These are phyloP conservation scores for Trichophyton mentagrophytes DNA, from an alignment of 2,329 filamentous ascomycete genomes.

Conservation along the genomic window DNA sequence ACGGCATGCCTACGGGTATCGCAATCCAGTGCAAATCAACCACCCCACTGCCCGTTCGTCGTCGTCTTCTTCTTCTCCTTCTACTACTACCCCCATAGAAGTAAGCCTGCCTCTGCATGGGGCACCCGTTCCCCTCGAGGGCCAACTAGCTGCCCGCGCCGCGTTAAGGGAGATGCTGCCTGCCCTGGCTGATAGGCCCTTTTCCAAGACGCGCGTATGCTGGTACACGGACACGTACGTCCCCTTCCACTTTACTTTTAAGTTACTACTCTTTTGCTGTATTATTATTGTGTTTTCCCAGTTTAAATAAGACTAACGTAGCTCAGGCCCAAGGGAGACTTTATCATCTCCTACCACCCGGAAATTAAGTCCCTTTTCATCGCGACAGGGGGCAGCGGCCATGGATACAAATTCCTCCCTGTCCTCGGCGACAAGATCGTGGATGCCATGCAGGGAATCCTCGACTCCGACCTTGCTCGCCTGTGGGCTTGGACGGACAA, in stretches of 20 bases:
- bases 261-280: too few species aligned
- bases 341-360: conserved; percentile 58
- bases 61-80: too few species aligned
- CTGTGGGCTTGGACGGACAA: conserved; percentile 33
- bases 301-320: background rate
- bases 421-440: conserved; percentile 41
- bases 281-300: background rate
- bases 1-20: conserved; percentile 56
- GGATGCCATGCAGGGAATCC: conserved; percentile 32
- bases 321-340: conserved; percentile 48
- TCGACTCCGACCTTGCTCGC: conserved; percentile 29
- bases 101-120: conserved; percentile 30
- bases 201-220: conserved; percentile 51
- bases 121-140: conserved; percentile 40
- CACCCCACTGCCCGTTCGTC: conserved; percentile 11
- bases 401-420: conserved; percentile 43
- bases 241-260: too few species aligned
- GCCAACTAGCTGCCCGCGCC: conserved; percentile 46
- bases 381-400: conserved; percentile 42
- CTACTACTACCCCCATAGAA: conserved; percentile 7
- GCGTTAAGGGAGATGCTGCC: conserved; percentile 52
- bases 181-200: conserved; percentile 46
- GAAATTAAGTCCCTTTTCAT: conserved; percentile 39
- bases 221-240: conserved; percentile 61
- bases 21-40: conserved; percentile 29